A percentile compares a stretch with the other conserved stretches of the same genome.
Evolutionary conservation across 495 filamentous ascomycete genomes (phyloP).

Genomic region (Margaritispora aquatica): DNA sequence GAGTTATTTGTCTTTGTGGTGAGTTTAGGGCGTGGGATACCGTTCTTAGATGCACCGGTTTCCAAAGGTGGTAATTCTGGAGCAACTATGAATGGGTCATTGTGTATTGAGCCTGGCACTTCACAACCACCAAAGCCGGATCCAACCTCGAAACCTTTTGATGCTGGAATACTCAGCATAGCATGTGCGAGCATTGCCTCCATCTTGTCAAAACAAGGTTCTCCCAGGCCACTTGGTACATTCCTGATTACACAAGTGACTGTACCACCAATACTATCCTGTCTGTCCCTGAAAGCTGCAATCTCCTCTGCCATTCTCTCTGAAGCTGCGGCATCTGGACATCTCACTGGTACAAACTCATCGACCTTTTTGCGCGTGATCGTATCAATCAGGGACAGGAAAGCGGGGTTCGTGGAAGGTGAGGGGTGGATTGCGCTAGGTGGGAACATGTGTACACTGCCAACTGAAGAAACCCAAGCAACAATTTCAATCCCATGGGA

Average conservation of each 20-base stretch:
- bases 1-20: slow-evolving; percentile 95
- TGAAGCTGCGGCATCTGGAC: slow-evolving; percentile 61
- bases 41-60: slow-evolving; percentile 32
- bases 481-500: slow-evolving; percentile 86
- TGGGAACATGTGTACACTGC: slow-evolving; percentile 75
- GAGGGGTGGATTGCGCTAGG: slow-evolving; percentile 68
- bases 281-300: slow-evolving; percentile 68
- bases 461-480: slow-evolving; percentile 84
- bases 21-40: slow-evolving; percentile 44
- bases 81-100: slow-evolving; percentile 75
- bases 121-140: slow-evolving; percentile 88
- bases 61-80: slow-evolving; percentile 27
- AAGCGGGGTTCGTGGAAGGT: slow-evolving; percentile 74
- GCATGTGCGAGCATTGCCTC: slow-evolving; percentile 91
- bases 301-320: slow-evolving; percentile 75
- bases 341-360: slow-evolving; percentile 75
- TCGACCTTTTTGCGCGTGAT: slow-evolving; percentile 80
- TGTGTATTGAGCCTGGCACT: slow-evolving; percentile 85
- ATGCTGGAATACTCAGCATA: slow-evolving; percentile 96
- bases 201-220: slow-evolving; percentile 94
- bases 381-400: slow-evolving; percentile 65
- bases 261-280: slow-evolving; percentile 92
- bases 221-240: slow-evolving; percentile 79
- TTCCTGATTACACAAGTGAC: slow-evolving; percentile 96
- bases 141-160: slow-evolving; percentile 95